These are phyloP conservation scores for Thermomyces lanuginosus DNA, from an alignment of 2,329 filamentous ascomycete species.

Conservation along the genomic window DNA sequence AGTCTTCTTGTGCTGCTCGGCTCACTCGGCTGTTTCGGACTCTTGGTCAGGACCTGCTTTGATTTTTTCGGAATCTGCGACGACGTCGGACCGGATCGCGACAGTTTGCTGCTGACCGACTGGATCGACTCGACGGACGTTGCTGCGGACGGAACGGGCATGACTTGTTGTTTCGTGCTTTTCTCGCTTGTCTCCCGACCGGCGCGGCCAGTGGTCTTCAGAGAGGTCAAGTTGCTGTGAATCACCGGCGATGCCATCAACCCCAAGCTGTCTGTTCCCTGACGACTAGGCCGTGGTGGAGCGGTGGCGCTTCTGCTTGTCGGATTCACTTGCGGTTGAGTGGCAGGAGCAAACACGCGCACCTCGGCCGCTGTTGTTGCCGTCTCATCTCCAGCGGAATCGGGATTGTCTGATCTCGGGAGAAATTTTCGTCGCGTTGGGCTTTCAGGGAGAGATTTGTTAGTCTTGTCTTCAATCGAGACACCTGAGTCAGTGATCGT, in stretches of 20 bases:
- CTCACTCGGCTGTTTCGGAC: conserved; percentile 14
- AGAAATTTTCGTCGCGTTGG: no score
- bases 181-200: conserved; percentile 34
- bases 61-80: conserved; percentile 15
- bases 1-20: conserved; percentile 42
- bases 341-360: conserved; percentile 7
- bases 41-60: conserved; percentile 22
- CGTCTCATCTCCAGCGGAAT: conserved; percentile 18
- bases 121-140: conserved; percentile 25
- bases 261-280: conserved; percentile 48
- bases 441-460: no score
- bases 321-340: conserved; percentile 10
- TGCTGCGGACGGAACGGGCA: conserved; percentile 17
- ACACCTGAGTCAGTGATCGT: no score
- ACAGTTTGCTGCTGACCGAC: conserved; percentile 16
- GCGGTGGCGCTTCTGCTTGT: conserved; percentile 17
- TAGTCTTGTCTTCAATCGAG: no score
- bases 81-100: conserved; percentile 19
- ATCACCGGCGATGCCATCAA: conserved; percentile 38
- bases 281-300: conserved; percentile 49
- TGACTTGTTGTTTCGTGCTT: conserved; percentile 15
- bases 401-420: no score
- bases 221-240: conserved; percentile 37
- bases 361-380: conserved; percentile 15
- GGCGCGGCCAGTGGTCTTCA: conserved; percentile 34